Percentiles rank a stretch among this genome's conserved stretches.
Conservation (phyloP, 1,284 basidiomycete species). For the Ceratobasidium sp. region DNA sequence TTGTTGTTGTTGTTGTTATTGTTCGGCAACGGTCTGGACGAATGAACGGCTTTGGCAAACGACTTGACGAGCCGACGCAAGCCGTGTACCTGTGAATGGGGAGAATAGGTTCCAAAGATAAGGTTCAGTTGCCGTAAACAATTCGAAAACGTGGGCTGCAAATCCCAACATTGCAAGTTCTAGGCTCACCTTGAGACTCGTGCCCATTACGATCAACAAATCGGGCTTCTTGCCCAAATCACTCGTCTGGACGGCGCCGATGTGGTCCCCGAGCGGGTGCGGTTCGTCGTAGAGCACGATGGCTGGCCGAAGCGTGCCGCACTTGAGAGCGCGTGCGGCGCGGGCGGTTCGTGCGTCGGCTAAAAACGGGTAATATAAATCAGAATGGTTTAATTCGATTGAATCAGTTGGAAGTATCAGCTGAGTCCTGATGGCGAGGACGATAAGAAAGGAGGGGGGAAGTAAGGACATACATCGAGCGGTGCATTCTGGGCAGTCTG, state of each 20-base stretch:
- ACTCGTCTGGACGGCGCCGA: conserved; percentile 78
- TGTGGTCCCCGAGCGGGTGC: conserved; percentile 88
- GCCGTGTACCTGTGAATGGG: conserved; percentile 74
- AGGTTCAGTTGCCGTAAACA: conserved; percentile 1
- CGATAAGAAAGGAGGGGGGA: conserved; percentile 11
- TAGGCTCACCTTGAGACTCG: conserved; percentile 78
- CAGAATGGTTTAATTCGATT: not conserved
- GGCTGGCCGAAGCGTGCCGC: conserved; percentile 85
- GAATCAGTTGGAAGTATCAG: conserved; percentile 19
- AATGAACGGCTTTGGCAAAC: conserved; percentile 86
- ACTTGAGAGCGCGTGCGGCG: conserved; percentile 79
- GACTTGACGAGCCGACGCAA: conserved; percentile 93
- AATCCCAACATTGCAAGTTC: not conserved
- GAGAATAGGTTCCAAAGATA: too few relatives aligned
- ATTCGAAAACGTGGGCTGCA: not conserved
- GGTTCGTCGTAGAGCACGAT: conserved; percentile 93
- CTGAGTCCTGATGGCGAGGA: not conserved
- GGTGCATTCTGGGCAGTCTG: conserved; percentile 85
- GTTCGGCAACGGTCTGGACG: conserved; percentile 14
- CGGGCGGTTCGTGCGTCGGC: conserved; percentile 82
- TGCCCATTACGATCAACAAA: conserved; percentile 95
- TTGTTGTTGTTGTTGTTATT: too few relatives aligned
- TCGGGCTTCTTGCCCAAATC: conserved; percentile 86
- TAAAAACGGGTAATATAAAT: conserved; percentile 55
- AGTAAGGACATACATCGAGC: conserved; percentile 68